Evolutionary conservation across 495 filamentous ascomycete genomes (phyloP), one percentile per base, ranked within the genome.

Genomic region (Rhypophila decipiens): DNA sequence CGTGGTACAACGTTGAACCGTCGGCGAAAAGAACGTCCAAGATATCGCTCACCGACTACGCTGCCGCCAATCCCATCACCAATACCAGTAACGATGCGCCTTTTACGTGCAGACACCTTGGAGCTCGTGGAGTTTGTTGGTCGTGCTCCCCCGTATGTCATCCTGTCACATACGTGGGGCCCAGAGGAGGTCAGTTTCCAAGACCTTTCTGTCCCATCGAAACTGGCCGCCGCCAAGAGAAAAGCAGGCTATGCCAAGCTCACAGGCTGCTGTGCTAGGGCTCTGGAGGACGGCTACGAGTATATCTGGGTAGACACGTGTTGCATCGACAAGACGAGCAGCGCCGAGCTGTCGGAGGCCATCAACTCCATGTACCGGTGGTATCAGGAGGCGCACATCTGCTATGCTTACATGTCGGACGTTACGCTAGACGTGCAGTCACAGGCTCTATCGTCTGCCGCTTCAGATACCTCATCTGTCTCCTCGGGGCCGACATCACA

Each of bases 91-190:
- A 45, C 29, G 29, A 58, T 58, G 55, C 47, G 55, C 2, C 51
- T 58, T 10, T 20, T 58, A 11, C 47, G 44, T 10, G 51, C 55
- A 22, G 44, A 51, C 22, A 58, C 47, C 11, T 33, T 58, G 20
- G 46, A 47, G 12, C 49, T 54, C 5, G 39, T 42, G 13, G 51
- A 54, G 38, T 53, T 58, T 20, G 31, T 52, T 18, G 51, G 35
- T 4, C 44, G 41, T 11, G 46, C 42, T 2, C 52, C 52, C 8
- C 57, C 44, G 1, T 74, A 74, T 24, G 69, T 66, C 13, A 73
- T 72, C 41, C 59, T 75, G 17, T 73, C 70, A 2, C 72, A 75
- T 50, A 67, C 64, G 4, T 75, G 72, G 41, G 67, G 56, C 4
- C 10, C 45, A 8, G 58, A 72, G 3, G 72, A 75, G 42, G 66